Evolutionary conservation across 2,329 filamentous ascomycete genomes (phyloP).

Genomic region (Metarhizium robertsii): DNA sequence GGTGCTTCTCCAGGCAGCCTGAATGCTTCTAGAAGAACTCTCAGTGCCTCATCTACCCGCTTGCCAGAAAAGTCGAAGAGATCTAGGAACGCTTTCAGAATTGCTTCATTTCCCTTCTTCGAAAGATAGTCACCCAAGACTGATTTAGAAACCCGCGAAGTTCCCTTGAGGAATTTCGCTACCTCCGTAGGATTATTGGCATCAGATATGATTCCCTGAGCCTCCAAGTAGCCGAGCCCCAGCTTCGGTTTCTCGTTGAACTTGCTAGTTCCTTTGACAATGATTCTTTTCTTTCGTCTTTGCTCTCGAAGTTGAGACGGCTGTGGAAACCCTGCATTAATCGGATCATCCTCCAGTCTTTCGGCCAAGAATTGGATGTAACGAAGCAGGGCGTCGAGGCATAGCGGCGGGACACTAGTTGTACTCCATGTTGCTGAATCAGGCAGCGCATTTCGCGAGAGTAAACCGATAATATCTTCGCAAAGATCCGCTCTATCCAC

Average conservation of each 20-base stretch:
- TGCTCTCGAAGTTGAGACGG: constrained; percentile 57
- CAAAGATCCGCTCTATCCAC: constrained; percentile 85
- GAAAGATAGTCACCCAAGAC: constrained; percentile 87
- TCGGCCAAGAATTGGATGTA: constrained; percentile 91
- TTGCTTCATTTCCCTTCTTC: constrained; percentile 78
- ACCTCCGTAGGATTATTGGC: constrained; percentile 65
- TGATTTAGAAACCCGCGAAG: constrained; percentile 81
- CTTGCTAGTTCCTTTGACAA: constrained; percentile 77
- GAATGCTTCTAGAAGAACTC: constrained; percentile 83
- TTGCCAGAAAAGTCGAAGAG: constrained; percentile 84
- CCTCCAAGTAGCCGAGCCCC: constrained; percentile 76
- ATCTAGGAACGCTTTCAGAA: constrained; percentile 75
- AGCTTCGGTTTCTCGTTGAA: constrained; percentile 94
- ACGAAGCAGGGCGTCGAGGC: constrained; percentile 80
- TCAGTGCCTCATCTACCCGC: constrained; percentile 81
- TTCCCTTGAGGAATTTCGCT: constrained; percentile 80
- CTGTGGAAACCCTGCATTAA: constrained; percentile 57
- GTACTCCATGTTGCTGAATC: constrained; percentile 99
- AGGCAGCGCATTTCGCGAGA: constrained; percentile 89
- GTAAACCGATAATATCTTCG: constrained; percentile 85
- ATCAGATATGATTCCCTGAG: constrained; percentile 76
- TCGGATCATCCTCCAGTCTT: constrained; percentile 63
- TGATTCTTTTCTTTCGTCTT: constrained; percentile 72
- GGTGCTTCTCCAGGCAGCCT: constrained; percentile 87
- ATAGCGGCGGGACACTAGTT: constrained; percentile 91